A percentile compares a stretch with the other conserved stretches of the same genome.
Conservation (phyloP, 2,329 filamentous ascomycete species). For the Aurifilum marmelostoma region DNA sequence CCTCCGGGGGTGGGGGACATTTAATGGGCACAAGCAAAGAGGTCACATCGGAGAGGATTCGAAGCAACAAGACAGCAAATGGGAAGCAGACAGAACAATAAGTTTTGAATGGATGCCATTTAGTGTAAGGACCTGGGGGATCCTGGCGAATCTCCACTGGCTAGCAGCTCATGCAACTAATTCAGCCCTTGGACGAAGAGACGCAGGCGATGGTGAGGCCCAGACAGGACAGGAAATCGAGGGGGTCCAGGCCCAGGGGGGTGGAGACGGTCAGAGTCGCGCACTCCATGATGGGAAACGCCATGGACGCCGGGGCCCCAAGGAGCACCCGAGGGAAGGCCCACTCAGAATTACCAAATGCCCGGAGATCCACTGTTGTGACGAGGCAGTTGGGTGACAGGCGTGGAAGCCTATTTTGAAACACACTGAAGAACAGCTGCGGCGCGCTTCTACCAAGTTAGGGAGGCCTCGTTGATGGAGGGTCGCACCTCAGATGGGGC, state of each 20-base stretch:
- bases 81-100: constrained; percentile 7
- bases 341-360: background rate
- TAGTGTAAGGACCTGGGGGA: constrained; percentile 20
- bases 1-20: background rate
- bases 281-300: background rate
- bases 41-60: constrained; percentile 6
- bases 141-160: constrained; percentile 18
- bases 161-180: constrained; percentile 8
- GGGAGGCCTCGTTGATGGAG: constrained; percentile 4
- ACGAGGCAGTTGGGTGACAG: constrained; percentile 21
- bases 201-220: background rate
- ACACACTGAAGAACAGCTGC: constrained; percentile 21
- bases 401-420: constrained; percentile 25
- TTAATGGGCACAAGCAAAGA: background rate
- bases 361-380: constrained; percentile 18
- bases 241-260: constrained; percentile 1
- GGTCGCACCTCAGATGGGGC: background rate
- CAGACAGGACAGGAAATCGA: constrained; percentile 23
- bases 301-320: constrained; percentile 2
- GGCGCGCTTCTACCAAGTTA: constrained; percentile 11
- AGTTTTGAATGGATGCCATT: constrained; percentile 5
- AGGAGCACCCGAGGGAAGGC: background rate
- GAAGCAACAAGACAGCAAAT: constrained; percentile 11
- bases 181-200: constrained; percentile 5
- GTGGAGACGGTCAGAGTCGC: constrained; percentile 16